Base-by-base conservation (phyloP, 768 basidiomycete species). In the Mycena rebaudengoi region DNA sequence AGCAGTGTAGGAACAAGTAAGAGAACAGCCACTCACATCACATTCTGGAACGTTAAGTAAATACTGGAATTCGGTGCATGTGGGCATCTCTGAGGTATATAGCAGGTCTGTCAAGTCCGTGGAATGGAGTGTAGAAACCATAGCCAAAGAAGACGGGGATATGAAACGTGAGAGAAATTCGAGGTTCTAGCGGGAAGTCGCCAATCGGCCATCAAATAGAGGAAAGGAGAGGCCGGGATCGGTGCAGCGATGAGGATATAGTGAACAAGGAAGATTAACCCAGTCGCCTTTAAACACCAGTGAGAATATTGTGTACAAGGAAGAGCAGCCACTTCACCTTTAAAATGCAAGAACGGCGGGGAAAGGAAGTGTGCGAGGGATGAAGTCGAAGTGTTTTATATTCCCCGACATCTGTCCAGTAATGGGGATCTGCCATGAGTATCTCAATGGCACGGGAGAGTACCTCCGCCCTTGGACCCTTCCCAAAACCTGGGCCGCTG, bases 221-320 rank as follows among this genome's bases (percentile, higher is more conserved):
- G 39, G 29, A 60, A 43, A 12, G 48, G 58, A 7, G 58, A 60
- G 4, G 18, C 29, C 2, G 49, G 39, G 33, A 43, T 2, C 3
- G 58, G 58, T 14, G 49, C 39, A 21, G 48, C 58, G 23, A 60
- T 44, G 25, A 51, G 51, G 10, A 60, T 43, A 16, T 50, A 51
- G 23, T 60, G 58, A 7, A 60, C 48, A 2, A 60, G 30, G 29
- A 60, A 44, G 5, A 60, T 14, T 6, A 41, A 16, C 13, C 58
- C 58, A 14, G 48, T 60, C 0, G 58, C 58, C 30, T 44, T 50
- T 26, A 43, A 18, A 51, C 41, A 51, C 58, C 50, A 2, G 39
- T 7, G 4, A 48, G 58, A 4, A 13, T n/a, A n/a, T n/a, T n/a
- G n/a, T n/a, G n/a, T n/a, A n/a, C n/a, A n/a, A n/a, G n/a, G n/a